Evolutionary conservation across 2,329 filamentous ascomycete species (phyloP), one percentile per base, ranked within the genome.

Genomic region (Colletotrichum sp.): DNA sequence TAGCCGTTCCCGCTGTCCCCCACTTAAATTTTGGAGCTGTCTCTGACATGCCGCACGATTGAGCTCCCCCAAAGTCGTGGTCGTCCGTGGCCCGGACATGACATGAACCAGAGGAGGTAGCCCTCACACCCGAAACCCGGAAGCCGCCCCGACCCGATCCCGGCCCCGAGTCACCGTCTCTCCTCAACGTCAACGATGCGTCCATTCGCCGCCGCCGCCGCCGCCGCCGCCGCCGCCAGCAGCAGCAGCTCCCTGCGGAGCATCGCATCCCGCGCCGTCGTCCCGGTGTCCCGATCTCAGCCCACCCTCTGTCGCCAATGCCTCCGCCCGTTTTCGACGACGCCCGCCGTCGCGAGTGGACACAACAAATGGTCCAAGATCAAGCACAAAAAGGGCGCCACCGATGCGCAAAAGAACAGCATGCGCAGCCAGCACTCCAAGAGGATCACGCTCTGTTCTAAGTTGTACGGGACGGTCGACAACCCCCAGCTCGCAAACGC

Each of bases 351-450:
- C 16, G 85, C 86, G 76, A 93, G 94, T 28, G 96, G 96, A 16
- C 96, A 98, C 86, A 98, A 94, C 85, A 94, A 96, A 83, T 99
- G 97, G 97, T 96, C 95, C 74, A 98, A 97, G 82, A 99, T 98
- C 86, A 95, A 94, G 82, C 97, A 99, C 85, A 95, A 97, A 84
- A 99, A 99, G 85, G 96, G 94, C 68, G 95, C 93, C 77, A 94
- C 93, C 74, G 97, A 99, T 84, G 90, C 90, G 75, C 93, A 93
- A 80, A 98, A 96, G 85, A 95, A 92, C 85, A 90, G 90, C 59
- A 89, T 93, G 79, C 93, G 96, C 34, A 91, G 90, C 63, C 84
- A 89, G 60, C 90, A 98, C 80, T 90, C 93, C 26, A 93, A 95
- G 79, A 91, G 94, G 76, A 93, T 99, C 73, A 91, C 93, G 66